These are phyloP conservation scores for Daldinia decipiens DNA, from an alignment of 495 filamentous ascomycete genomes.

Conservation along the genomic window DNA sequence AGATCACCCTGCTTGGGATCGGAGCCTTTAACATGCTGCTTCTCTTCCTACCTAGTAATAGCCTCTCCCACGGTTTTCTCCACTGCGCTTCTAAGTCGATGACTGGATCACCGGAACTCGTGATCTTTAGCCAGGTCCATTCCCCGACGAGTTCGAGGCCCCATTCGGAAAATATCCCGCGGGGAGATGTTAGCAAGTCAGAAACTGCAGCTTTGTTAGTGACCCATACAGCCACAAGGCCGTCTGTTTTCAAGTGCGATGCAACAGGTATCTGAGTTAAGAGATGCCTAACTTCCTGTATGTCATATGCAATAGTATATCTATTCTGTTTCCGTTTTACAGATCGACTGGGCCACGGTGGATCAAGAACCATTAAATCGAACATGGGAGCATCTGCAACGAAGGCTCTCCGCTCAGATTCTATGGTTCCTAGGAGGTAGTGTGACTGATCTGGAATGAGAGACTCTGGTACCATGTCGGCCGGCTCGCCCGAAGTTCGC, in stretches of 20 bases:
- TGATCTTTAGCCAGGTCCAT: constrained; percentile 94
- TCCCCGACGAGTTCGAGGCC: constrained; percentile 76
- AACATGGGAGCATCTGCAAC: constrained; percentile 62
- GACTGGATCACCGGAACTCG: constrained; percentile 73
- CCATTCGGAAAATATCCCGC: constrained; percentile 68
- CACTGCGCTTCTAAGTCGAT: constrained; percentile 72
- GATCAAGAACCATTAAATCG: constrained; percentile 86
- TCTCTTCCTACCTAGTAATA: constrained; percentile 71
- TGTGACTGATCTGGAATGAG: constrained; percentile 50
- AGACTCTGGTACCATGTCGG: not conserved
- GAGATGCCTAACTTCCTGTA: constrained; percentile 53
- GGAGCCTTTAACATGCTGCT: constrained; percentile 30
- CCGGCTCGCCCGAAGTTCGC: constrained; percentile 12
- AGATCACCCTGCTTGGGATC: constrained; percentile 67
- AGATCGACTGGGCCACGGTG: constrained; percentile 94
- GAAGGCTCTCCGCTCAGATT: constrained; percentile 48
- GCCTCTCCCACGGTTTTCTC: constrained; percentile 87
- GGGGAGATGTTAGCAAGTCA: constrained; percentile 63
- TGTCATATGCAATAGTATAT: constrained; percentile 67
- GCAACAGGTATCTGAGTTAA: constrained; percentile 65
- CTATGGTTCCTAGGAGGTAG: constrained; percentile 55
- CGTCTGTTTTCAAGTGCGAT: constrained; percentile 63
- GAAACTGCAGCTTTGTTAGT: constrained; percentile 78
- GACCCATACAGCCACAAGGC: constrained; percentile 82
- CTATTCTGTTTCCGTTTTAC: constrained; percentile 71